These are phyloP conservation scores for Iris macrosiphon DNA, from an alignment of 106 monocot genomes.

Conservation along the genomic window DNA sequence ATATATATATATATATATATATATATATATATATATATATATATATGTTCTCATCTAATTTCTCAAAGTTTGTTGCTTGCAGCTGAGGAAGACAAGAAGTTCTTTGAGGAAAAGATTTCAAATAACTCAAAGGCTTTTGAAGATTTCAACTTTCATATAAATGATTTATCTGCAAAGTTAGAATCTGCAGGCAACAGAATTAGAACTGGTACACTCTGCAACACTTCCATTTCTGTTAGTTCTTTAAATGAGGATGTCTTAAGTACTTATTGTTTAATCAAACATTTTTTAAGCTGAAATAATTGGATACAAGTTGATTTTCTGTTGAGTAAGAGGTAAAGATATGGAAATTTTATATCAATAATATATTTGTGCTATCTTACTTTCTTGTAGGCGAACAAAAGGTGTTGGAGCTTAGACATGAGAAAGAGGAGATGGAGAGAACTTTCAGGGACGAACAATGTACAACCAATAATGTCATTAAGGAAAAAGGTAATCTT, in stretches of 20 bases:
- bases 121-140: conserved; percentile 60
- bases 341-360: background rate
- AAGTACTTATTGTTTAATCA: too few relatives aligned
- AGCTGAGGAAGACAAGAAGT: conserved; percentile 92
- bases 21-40: too few relatives aligned
- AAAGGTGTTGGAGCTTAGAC: conserved; percentile 41
- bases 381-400: conserved; percentile 41
- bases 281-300: background rate
- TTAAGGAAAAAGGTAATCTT: conserved; percentile 58
- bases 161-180: conserved; percentile 49
- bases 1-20: too few relatives aligned
- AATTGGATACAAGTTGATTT: background rate
- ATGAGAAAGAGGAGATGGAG: conserved; percentile 64
- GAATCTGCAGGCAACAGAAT: conserved; percentile 48
- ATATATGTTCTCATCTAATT: background rate
- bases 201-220: conserved; percentile 58
- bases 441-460: conserved; percentile 33
- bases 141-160: conserved; percentile 44
- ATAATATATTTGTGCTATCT: too few relatives aligned
- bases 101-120: conserved; percentile 58
- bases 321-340: background rate
- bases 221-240: too few relatives aligned
- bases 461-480: conserved; percentile 25
- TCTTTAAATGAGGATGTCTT: too few relatives aligned
- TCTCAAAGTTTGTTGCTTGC: conserved; percentile 6